These are phyloP conservation scores for Penicillium samsonianum DNA, from an alignment of 495 filamentous ascomycete genomes.

Conservation along the genomic window DNA sequence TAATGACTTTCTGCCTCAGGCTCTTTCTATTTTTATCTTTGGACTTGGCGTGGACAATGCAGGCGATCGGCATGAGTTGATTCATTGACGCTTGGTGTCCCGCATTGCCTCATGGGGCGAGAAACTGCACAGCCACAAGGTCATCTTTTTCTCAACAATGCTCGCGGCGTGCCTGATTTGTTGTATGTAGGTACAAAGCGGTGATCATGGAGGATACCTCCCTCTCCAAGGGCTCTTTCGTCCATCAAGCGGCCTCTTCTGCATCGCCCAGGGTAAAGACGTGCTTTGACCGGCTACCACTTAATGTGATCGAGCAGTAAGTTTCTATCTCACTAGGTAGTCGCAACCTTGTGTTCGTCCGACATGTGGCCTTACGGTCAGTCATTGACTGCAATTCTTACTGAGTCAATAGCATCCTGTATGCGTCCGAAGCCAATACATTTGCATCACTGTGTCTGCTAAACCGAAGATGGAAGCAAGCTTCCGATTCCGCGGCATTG, in stretches of 20 bases:
- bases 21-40: constrained; percentile 7
- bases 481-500: constrained; percentile 69
- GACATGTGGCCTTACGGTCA: neutral
- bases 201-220: constrained; percentile 35
- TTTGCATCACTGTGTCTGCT: constrained; percentile 84
- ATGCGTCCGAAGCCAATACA: constrained; percentile 69
- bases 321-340: constrained; percentile 13
- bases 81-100: constrained; percentile 8
- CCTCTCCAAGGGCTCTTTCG: constrained; percentile 11
- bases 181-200: constrained; percentile 24
- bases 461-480: constrained; percentile 72
- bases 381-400: constrained; percentile 1
- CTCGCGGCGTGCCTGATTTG: constrained; percentile 11
- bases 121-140: constrained; percentile 28
- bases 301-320: constrained; percentile 33
- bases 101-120: constrained; percentile 14
- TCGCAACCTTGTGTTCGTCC: neutral
- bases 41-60: constrained; percentile 7
- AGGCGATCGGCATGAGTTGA: constrained; percentile 9
- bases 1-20: neutral
- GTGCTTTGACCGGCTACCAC: constrained; percentile 28
- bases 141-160: constrained; percentile 16
- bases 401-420: constrained; percentile 63
- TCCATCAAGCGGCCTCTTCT: neutral
- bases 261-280: neutral